Evolutionary conservation across 345 rosid genomes (phyloP).

Genomic region (Aquilaria sinensis): DNA sequence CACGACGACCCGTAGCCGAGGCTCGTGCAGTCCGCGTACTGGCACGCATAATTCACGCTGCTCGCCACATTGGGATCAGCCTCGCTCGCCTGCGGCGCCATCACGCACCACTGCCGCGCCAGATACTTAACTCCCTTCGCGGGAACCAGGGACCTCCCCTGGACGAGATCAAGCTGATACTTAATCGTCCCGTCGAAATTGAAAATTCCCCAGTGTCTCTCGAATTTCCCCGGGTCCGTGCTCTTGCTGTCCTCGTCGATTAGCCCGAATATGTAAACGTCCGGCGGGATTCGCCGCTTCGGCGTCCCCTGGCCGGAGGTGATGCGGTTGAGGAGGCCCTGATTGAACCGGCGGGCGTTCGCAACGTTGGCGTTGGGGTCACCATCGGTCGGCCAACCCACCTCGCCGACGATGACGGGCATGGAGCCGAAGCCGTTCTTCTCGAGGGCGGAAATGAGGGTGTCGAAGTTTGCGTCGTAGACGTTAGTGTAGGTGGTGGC

Average conservation of each 20-base stretch:
- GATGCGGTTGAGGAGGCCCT: slow-evolving; percentile 63
- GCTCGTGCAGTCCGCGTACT: slow-evolving; percentile 62
- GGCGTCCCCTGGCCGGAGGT: slow-evolving; percentile 61
- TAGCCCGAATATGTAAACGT: slow-evolving; percentile 65
- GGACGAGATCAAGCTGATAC: slow-evolving; percentile 35
- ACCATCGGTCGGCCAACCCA: slow-evolving; percentile 95
- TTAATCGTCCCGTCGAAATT: slow-evolving; percentile 64
- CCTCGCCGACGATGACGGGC: slow-evolving; percentile 80
- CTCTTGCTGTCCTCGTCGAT: slow-evolving; percentile 86
- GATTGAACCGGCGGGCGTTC: slow-evolving; percentile 72
- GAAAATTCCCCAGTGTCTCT: slow-evolving; percentile 82
- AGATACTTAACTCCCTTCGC: slow-evolving; percentile 64
- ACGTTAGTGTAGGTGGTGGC: slow-evolving; percentile 72
- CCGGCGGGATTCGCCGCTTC: slow-evolving; percentile 48
- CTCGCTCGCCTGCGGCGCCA: slow-evolving; percentile 38
- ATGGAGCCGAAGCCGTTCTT: slow-evolving; percentile 70
- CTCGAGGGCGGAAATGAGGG: slow-evolving; percentile 61
- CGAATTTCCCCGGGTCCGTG: slow-evolving; percentile 64
- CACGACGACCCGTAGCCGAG: slow-evolving; percentile 58
- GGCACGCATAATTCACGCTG: slow-evolving; percentile 47
- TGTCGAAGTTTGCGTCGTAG: slow-evolving; percentile 85
- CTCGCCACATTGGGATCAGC: slow-evolving; percentile 25
- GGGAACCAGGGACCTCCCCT: slow-evolving; percentile 22
- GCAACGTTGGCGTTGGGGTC: slow-evolving; percentile 44
- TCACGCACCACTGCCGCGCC: slow-evolving; percentile 65